Evolutionary conservation across 179 eudicot species (phyloP), one percentile per base, ranked within the genome.

Genomic region (Gypsophila paniculata): DNA sequence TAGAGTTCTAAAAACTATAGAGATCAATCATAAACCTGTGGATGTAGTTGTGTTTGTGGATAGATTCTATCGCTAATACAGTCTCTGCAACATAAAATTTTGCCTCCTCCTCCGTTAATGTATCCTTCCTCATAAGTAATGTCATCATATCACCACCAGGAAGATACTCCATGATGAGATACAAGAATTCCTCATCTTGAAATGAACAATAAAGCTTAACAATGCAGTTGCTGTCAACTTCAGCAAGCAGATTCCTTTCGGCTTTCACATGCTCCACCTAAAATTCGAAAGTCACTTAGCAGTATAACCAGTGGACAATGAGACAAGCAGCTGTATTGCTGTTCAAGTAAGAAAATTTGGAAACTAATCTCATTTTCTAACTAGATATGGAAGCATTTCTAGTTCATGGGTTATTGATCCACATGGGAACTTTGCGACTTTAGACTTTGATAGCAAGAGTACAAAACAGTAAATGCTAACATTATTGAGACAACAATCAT

Each of bases 101-200:
- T 51, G 95, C 86, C 75, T 90, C 96, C 69, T 93, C 87, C 68
- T 90, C 96, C 51, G 92, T 89, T 72, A 93, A 82, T 44, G 88
- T 90, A 74, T 93, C 98, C 81, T 93, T 93, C 79, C 98, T 87
- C 98, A 93, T 93, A 69, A 93, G 89, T 76, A 93, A 78, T 14
- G 98, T 93, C 98, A 93, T 93, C 92, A 93, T 86, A 82, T 93
- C 98, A 75, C 98, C 98, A 72, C 98, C 98, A 70, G 98, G 96
- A 64, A 93, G 87, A 85, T 93, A 93, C 78, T 93, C 98, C 98
- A 93, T 93, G 63, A 90, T 87, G 67, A 93, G 95, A 79, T 93
- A 93, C 61, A 93, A 72, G 81, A 72, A 90, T 68, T 93, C 98
- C 2, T 87, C 94, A 84, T 93, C 98, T 84, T 93, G 98, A 77